Percentiles rank a stretch among this genome's conserved stretches.
Conservation (phyloP, 805 yeast genomes). For the Wickerhamomyces pijperi region DNA sequence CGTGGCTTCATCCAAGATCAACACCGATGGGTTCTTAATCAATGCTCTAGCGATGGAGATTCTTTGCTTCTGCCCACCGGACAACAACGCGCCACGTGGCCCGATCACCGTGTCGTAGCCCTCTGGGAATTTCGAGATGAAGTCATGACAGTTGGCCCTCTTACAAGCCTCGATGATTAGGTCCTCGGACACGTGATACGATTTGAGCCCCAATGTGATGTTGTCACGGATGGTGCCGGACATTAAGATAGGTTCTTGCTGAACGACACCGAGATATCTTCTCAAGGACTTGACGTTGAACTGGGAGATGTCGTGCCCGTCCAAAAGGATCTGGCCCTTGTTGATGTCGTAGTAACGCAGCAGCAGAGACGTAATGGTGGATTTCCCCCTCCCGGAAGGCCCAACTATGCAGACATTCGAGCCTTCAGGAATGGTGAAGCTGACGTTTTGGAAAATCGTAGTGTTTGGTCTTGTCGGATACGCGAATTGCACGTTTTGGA, state of each 20-base stretch:
- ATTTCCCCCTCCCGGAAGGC: slow-evolving; percentile 85
- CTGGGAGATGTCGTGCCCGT: slow-evolving; percentile 37
- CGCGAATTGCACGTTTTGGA: slow-evolving; percentile 57
- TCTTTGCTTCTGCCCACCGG: slow-evolving; percentile 93
- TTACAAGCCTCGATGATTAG: slow-evolving; percentile 35
- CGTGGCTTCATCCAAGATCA: slow-evolving; percentile 80
- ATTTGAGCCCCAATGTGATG: slow-evolving; percentile 50
- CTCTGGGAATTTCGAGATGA: slow-evolving; percentile 47
- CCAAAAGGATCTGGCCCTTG: slow-evolving; percentile 36
- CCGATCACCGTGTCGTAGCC: slow-evolving; percentile 60
- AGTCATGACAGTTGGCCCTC: slow-evolving; percentile 46
- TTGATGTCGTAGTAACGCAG: slow-evolving; percentile 41
- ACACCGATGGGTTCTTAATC: slow-evolving; percentile 59
- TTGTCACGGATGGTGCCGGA: slow-evolving; percentile 78
- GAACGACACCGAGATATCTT: slow-evolving; percentile 55
- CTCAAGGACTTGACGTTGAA: slow-evolving; percentile 45
- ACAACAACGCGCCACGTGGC: slow-evolving; percentile 53
- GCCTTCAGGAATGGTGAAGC: slow-evolving; percentile 38
- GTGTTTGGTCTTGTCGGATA: slow-evolving; percentile 85
- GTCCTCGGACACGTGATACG: slow-evolving; percentile 35
- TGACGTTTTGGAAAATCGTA: slow-evolving; percentile 36
- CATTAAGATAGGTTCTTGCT: slow-evolving; percentile 68
- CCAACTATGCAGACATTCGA: slow-evolving; percentile 72
- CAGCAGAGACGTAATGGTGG: slow-evolving; percentile 59
- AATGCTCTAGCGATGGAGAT: slow-evolving; percentile 81